Base-by-base conservation (phyloP, 805 yeast genomes). In the Myxozyma nipponensis region DNA sequence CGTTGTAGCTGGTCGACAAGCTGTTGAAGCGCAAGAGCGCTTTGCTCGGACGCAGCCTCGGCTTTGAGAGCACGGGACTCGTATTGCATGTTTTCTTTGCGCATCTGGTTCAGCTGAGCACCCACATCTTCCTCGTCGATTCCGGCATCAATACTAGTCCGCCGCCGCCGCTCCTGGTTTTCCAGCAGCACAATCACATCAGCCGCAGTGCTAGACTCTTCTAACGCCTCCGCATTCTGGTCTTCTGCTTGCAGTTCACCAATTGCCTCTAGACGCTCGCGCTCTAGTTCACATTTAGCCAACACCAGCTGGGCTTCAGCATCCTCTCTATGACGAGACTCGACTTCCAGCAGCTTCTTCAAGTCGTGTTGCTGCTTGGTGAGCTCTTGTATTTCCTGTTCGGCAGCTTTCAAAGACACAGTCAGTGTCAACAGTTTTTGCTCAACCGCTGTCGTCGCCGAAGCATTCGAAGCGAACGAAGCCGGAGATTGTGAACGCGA, bases 181-280 rank as follows among this genome's bases (percentile, higher is more conserved):
- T 52, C 57, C 39, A 54, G 46, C 42, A 54, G 34, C 39, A 49
- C 57, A 39, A 52, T 43, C 17, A 53, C 38, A 40, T 54, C 58
- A n/a, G 56, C 56, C 5, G 54, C 54, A 18, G 52, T 44, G 18
- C 21, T 46, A 28, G 40, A 47, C 21, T 35, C 49, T 22, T 42
- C 41, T 4, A 36, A 44, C 18, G 17, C 49, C n/a, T n/a, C 30
- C 17, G 28, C 44, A n/a, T 47, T 53, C 17, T 48, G 45, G 13
- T 40, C 48, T 24, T 43, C 49, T 3, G 47, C 46, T 26, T 44
- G 28, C 17, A 54, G 32, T 13, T 54, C 57, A 17, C 47, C 40
- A 36, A 48, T 48, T 22, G 56, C 56, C 34, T 52, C 49, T 24
- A 46, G 51, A 2, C 58, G 50, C 39, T 54, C 58, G 7, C 47